Evolutionary conservation across 495 filamentous ascomycete species (phyloP), one percentile per base, ranked within the genome.

Genomic region (Jackrogersella multiformis): DNA sequence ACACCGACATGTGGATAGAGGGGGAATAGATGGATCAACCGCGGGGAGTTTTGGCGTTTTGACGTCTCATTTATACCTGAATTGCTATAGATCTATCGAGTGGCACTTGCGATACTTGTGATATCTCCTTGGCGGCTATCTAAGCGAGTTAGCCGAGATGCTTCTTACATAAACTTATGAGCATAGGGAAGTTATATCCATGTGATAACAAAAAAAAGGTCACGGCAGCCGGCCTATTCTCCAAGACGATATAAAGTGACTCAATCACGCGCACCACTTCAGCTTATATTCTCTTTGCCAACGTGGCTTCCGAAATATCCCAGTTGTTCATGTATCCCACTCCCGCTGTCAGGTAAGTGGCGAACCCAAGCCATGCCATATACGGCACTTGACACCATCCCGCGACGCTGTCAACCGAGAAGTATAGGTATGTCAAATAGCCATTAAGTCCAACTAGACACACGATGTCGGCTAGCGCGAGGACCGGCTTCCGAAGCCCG

Each of bases 331-430:
- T 76, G 62, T 90, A 84, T 13, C 92, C 91, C 10, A 85, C 84
- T 0, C 90, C 91, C 30, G 82, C 83, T 66, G 84, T 89, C 56
- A 96, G 76, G 69, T 96, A 96, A 0, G 90, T 91, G 30, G 92
- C 93, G 74, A 93, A 96, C 16, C 88, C 79, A 58, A 97, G 75
- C 94, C 94, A 97, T 2, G 76, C 86, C 34, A 92, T 72, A 72
- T 97, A 97, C 2, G 94, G 94, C 13, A 82, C 85, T 77, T 96
- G 77, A 63, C 87, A 77, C 86, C 86, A 94, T 5, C 86, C 91
- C 7, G 92, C 86, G 13, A 87, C 81, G 4, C 74, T 71, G 72
- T 97, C 94, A 41, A 92, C 85, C 46, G 86, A 77, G 41, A 88
- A 87, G 87, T 90, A 97, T 34, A 90, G 75, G 64, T 88, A 89